phyloP scores from a whole-genome alignment of 2,329 filamentous ascomycete species.

The Periconia digitata region DNA sequence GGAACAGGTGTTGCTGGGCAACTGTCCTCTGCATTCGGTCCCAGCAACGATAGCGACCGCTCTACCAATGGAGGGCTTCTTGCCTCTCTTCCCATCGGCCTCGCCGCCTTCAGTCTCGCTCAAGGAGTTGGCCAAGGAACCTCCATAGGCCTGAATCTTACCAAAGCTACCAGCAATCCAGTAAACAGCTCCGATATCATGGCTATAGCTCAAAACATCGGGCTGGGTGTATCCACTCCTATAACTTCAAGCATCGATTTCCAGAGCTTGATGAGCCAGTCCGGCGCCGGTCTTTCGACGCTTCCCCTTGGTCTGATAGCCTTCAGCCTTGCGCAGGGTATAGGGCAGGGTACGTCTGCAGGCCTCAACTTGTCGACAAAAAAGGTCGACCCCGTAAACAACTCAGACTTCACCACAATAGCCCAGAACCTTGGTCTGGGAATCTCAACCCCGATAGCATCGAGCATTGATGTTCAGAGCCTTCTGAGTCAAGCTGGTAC shows the following conservation, averaged over 20 bases:
- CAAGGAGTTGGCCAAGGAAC: constrained; percentile 32
- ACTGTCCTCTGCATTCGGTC: constrained; percentile 15
- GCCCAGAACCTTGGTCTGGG: constrained; percentile 32
- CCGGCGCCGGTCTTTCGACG: constrained; percentile 8
- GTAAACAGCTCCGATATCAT: constrained; percentile 18
- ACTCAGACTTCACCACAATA: constrained; percentile 18
- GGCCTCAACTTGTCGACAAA: constrained; percentile 26
- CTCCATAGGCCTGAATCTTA: constrained; percentile 27
- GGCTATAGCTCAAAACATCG: constrained; percentile 28
- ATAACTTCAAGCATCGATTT: constrained; percentile 24
- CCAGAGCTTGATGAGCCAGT: neutral
- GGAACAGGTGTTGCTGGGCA: constrained; percentile 26
- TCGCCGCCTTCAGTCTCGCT: constrained; percentile 26
- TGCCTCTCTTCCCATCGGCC: constrained; percentile 13
- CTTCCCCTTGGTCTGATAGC: constrained; percentile 19
- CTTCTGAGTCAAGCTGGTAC: constrained; percentile 9
- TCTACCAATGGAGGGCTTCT: neutral
- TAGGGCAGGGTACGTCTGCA: constrained; percentile 28
- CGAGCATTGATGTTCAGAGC: constrained; percentile 15
- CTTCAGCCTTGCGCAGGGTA: constrained; percentile 29
- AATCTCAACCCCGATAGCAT: constrained; percentile 23
- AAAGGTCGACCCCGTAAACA: constrained; percentile 18
- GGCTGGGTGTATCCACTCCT: constrained; percentile 26
- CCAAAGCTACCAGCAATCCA: constrained; percentile 19
- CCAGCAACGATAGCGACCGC: neutral